These are phyloP conservation scores for Capronia americana DNA, from an alignment of 2,329 filamentous ascomycete genomes.

Conservation along the genomic window DNA sequence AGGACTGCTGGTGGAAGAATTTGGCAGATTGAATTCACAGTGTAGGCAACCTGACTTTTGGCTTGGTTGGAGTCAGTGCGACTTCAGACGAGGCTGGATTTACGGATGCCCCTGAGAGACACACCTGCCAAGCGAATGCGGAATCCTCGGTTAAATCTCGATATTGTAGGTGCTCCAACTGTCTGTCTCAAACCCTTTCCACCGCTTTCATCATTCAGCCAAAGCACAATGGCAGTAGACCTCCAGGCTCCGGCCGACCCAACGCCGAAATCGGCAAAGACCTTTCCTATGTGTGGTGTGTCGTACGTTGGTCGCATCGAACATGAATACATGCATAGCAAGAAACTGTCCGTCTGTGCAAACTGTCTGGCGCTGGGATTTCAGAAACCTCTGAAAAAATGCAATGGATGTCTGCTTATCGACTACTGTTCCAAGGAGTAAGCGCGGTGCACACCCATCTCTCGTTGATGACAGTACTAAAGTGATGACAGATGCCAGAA, in stretches of 20 bases:
- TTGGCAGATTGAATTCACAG: background rate
- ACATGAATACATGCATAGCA: constrained; percentile 39
- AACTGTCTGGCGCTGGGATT: constrained; percentile 39
- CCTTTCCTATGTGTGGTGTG: constrained; percentile 34
- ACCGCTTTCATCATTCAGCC: background rate
- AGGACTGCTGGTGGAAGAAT: background rate
- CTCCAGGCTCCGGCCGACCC: constrained; percentile 2
- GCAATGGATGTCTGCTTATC: constrained; percentile 37
- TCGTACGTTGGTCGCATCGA: constrained; percentile 37
- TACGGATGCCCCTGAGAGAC: background rate
- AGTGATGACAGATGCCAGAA: constrained; percentile 38
- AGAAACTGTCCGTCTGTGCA: constrained; percentile 38
- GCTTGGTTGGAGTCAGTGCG: background rate
- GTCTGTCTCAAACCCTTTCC: background rate
- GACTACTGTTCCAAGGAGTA: constrained; percentile 40
- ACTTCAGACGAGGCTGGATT: background rate
- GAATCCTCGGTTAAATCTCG: background rate
- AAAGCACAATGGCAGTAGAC: constrained; percentile 2
- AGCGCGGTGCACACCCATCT: background rate
- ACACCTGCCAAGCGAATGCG: background rate
- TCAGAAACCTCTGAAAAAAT: constrained; percentile 38
- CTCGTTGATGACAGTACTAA: constrained; percentile 1
- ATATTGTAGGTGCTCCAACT: background rate
- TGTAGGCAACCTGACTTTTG: background rate
- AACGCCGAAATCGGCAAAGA: constrained; percentile 24